Conservation (phyloP, 148 eudicot species). For the Simmondsia chinensis region DNA sequence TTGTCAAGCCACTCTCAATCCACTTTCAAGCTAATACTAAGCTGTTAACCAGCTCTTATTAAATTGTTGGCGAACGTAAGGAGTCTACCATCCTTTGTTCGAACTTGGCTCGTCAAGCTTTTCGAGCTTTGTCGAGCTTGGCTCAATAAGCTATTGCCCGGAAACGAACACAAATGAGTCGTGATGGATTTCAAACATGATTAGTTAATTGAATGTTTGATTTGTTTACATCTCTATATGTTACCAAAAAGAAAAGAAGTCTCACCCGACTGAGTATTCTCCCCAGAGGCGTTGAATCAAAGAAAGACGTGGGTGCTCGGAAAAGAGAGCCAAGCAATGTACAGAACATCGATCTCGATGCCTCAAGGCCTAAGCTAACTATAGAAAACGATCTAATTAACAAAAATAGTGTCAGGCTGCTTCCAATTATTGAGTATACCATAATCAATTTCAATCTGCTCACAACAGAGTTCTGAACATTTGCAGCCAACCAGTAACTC, state of each 20-base stretch:
- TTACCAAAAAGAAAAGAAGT: neutral
- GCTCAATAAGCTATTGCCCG: too few species aligned
- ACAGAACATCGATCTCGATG: slow-evolving; percentile 39
- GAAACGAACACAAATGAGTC: too few species aligned
- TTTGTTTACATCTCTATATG: too few species aligned
- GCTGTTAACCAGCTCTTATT: too few species aligned
- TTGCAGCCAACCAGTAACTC: slow-evolving; percentile 46
- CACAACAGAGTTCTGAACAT: slow-evolving; percentile 22
- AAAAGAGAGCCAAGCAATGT: slow-evolving; percentile 40
- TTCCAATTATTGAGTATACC: slow-evolving; percentile 29
- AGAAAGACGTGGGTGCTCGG: slow-evolving; percentile 62
- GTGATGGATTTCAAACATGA: too few species aligned
- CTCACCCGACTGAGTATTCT: slow-evolving; percentile 59
- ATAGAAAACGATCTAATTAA: slow-evolving; percentile 27
- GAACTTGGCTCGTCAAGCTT: too few species aligned
- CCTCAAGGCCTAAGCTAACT: slow-evolving; percentile 25
- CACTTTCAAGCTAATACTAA: too few species aligned
- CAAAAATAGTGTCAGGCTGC: slow-evolving; percentile 19
- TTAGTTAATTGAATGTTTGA: too few species aligned
- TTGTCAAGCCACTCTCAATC: too few species aligned
- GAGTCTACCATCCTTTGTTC: too few species aligned
- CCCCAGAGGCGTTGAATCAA: slow-evolving; percentile 59
- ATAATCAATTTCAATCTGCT: slow-evolving; percentile 15
- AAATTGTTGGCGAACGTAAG: too few species aligned
- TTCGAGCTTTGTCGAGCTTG: too few species aligned